phyloP scores from a whole-genome alignment of 148 eudicot species.

The Mesembryanthemum crystallinum region DNA sequence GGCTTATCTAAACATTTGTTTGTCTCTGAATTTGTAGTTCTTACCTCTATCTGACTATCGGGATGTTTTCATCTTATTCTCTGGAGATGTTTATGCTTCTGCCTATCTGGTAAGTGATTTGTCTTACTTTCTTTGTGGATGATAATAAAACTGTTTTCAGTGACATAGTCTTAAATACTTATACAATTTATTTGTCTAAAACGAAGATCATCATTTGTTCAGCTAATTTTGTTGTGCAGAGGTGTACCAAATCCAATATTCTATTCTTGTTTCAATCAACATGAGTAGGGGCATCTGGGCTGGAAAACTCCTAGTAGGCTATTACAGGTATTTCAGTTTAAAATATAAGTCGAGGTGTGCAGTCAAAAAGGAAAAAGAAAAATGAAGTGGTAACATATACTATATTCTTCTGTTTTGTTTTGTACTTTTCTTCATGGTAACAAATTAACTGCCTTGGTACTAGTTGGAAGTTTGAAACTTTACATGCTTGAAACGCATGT shows the following conservation, averaged over 20 bases:
- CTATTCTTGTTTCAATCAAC: background rate
- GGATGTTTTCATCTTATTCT: too few relatives aligned
- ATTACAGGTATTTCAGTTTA: background rate
- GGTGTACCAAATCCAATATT: background rate
- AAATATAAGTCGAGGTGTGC: background rate
- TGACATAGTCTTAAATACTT: too few relatives aligned
- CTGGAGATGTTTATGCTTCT: too few relatives aligned
- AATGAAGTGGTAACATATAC: background rate
- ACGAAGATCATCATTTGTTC: too few relatives aligned
- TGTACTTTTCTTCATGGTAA: background rate
- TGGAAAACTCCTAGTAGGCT: background rate
- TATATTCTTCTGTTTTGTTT: background rate
- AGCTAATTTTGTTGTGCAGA: too few relatives aligned
- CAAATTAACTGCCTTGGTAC: background rate
- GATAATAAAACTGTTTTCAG: too few relatives aligned
- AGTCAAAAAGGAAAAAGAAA: background rate
- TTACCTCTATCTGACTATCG: too few relatives aligned
- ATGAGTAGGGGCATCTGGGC: background rate
- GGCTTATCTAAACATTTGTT: too few relatives aligned
- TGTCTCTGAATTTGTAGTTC: too few relatives aligned
- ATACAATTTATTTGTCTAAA: too few relatives aligned
- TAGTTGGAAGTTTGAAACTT: background rate
- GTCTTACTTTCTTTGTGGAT: too few relatives aligned
- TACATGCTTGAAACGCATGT: background rate
- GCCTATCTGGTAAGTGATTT: too few relatives aligned